Evolutionary conservation across 495 filamentous ascomycete species (phyloP).

Genomic region (Neurospora cerealis): DNA sequence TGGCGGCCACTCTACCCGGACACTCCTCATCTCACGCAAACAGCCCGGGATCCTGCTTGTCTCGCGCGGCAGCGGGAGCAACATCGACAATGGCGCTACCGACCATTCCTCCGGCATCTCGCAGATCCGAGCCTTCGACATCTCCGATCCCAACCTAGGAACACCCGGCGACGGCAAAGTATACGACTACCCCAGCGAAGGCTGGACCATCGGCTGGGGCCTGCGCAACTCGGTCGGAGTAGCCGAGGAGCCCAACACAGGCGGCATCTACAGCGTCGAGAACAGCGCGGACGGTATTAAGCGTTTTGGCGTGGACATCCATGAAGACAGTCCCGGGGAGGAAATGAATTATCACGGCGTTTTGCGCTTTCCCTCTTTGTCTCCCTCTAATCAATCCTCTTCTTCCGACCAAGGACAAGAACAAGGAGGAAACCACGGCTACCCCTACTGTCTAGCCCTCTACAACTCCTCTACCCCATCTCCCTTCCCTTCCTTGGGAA

Average conservation of each 20-base stretch:
- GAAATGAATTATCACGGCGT: slow-evolving; percentile 64
- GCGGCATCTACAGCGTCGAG: slow-evolving; percentile 58
- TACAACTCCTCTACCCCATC: slow-evolving; percentile 40
- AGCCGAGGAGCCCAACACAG: slow-evolving; percentile 40
- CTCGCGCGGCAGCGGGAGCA: slow-evolving; percentile 50
- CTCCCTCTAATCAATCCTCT: slow-evolving; percentile 24
- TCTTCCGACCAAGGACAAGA: not conserved
- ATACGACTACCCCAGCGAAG: slow-evolving; percentile 33
- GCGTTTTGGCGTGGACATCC: slow-evolving; percentile 46
- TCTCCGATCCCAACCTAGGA: slow-evolving; percentile 22
- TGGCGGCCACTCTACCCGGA: slow-evolving; percentile 52
- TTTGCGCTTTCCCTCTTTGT: slow-evolving; percentile 15
- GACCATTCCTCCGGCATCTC: slow-evolving; percentile 43
- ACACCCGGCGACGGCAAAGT: slow-evolving; percentile 26
- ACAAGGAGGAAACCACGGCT: slow-evolving; percentile 48
- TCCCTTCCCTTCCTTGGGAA: slow-evolving; percentile 13
- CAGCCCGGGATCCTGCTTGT: slow-evolving; percentile 45
- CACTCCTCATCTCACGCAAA: slow-evolving; percentile 43
- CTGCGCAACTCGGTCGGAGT: slow-evolving; percentile 64
- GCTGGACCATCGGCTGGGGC: slow-evolving; percentile 58
- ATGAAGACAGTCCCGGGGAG: slow-evolving; percentile 63
- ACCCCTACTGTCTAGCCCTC: slow-evolving; percentile 56
- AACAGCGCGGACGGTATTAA: slow-evolving; percentile 58
- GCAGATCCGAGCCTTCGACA: slow-evolving; percentile 57
- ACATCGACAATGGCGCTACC: slow-evolving; percentile 45